Base-by-base conservation (phyloP, 2,329 filamentous ascomycete species). In the Hymenoscyphus fructigenus region DNA sequence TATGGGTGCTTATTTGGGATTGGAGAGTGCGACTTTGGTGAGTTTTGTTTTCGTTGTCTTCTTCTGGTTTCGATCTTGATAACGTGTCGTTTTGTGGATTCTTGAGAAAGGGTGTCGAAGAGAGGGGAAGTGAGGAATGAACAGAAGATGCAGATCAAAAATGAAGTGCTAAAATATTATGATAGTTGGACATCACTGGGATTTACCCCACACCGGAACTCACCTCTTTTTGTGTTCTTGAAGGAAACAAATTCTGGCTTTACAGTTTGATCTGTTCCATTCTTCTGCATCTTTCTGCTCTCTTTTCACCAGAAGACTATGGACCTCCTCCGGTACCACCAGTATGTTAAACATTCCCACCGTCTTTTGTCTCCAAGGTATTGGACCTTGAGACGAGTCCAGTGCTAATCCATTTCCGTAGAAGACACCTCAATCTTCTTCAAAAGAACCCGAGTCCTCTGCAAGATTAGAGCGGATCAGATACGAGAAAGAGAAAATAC, bases 241-340 rank as follows among this genome's bases (percentile, higher is more conserved):
- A 92, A 76, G 85, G 84, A 0, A 86, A 90, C 76, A 82, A 85
- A 60, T 88, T 90, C 75, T 93, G 90, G 90, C 84, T 91, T 67
- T 84, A 87, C 47, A 83, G 3, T 71, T 79, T 44, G 77, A 79
- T 2, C 32, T 80, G 41, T 68, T 84, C 67, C 76, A 61, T 65
- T n/a, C 7, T 56, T 36, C 38, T 78, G 14, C 74, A 77, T 5
- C 65, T 66, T 15, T 59, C 66, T 29, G 61, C 67, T 10, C 59
- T 69, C 12, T 56, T 56, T n/a, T 34, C 32, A 0, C 41, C 59
- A 26, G 15, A 12, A 12, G 23, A 15, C 23, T 20, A n/a, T 17
- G 50, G 28, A 29, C 59, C 32, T 2, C 59, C 44, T 1, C 59
- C 41, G 2, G 57, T 47, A 14, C 44, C 2, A 7, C 58, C 58